These are phyloP conservation scores for Cryphonectria japonica DNA, from an alignment of 2,329 filamentous ascomycete genomes.

Conservation along the genomic window DNA sequence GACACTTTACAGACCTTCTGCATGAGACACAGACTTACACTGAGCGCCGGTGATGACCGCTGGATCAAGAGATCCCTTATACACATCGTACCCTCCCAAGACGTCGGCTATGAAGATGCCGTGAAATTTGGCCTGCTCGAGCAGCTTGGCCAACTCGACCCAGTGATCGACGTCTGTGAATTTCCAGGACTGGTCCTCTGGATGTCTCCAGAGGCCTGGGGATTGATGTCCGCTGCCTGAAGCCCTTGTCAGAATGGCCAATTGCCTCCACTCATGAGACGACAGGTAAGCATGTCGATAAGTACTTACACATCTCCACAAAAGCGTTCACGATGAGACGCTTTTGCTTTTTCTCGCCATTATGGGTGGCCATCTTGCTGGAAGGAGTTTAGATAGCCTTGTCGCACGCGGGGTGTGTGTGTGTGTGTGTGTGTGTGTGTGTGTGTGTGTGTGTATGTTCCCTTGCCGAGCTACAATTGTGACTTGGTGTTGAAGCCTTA, in stretches of 20 bases:
- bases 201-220: conserved; percentile 61
- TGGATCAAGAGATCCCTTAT: conserved; percentile 61
- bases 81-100: conserved; percentile 69
- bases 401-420: background rate
- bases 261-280: background rate
- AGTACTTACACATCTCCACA: conserved; percentile 31
- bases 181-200: conserved; percentile 62
- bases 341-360: conserved; percentile 20
- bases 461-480: background rate
- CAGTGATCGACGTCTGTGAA: conserved; percentile 66
- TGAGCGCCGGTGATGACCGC: conserved; percentile 67
- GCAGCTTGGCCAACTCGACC: conserved; percentile 61
- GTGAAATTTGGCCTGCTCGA: conserved; percentile 66
- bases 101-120: conserved; percentile 71
- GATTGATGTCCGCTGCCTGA: conserved; percentile 50
- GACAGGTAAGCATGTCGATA: no score
- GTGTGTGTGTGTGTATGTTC: no score
- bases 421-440: no score
- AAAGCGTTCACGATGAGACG: conserved; percentile 31
- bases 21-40: conserved; percentile 41
- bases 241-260: background rate
- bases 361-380: conserved; percentile 17
- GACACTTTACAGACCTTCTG: background rate
- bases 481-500: background rate
- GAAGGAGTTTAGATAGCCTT: background rate